Conservation (phyloP, 2,329 filamentous ascomycete genomes). For the Ceratocystiopsis brevicomis region DNA sequence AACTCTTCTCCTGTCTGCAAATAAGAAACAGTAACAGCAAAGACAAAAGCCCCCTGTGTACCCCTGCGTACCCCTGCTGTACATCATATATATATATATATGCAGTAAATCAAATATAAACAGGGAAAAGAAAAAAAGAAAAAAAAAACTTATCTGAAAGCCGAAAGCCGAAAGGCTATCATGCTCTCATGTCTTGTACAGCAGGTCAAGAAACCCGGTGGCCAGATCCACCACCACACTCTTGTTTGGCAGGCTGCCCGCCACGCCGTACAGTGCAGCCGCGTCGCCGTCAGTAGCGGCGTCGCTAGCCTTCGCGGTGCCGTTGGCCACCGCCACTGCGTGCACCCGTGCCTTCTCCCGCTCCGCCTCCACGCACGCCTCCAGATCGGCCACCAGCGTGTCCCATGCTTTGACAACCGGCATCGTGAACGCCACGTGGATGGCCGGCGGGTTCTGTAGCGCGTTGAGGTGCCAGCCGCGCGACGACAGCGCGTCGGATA, state of each 20-base stretch:
- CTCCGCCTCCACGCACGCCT: conserved; percentile 49
- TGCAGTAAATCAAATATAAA: no score
- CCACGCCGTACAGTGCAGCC: conserved; percentile 83
- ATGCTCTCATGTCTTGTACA: conserved; percentile 46
- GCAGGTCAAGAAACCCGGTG: conserved; percentile 73
- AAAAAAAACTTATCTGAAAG: no score
- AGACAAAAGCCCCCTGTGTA: no score
- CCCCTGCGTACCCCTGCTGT: no score
- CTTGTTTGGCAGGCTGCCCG: conserved; percentile 88
- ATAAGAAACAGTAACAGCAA: no score
- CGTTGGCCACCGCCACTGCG: conserved; percentile 40
- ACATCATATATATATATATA: no score
- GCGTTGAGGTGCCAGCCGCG: conserved; percentile 94
- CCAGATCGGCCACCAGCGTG: conserved; percentile 53
- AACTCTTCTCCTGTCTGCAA: no score
- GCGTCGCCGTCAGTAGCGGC: conserved; percentile 43
- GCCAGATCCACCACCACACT: conserved; percentile 81
- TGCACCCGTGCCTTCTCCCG: conserved; percentile 63
- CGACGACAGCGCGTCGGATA: conserved; percentile 69
- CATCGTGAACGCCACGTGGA: conserved; percentile 84
- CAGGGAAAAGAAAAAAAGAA: no score
- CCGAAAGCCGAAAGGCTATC: no score
- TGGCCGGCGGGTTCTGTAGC: conserved; percentile 74
- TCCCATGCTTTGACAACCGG: conserved; percentile 71
- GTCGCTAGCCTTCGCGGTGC: conserved; percentile 21